These are phyloP conservation scores for Gossypium turneri DNA, from an alignment of 345 rosid genomes.

Conservation along the genomic window DNA sequence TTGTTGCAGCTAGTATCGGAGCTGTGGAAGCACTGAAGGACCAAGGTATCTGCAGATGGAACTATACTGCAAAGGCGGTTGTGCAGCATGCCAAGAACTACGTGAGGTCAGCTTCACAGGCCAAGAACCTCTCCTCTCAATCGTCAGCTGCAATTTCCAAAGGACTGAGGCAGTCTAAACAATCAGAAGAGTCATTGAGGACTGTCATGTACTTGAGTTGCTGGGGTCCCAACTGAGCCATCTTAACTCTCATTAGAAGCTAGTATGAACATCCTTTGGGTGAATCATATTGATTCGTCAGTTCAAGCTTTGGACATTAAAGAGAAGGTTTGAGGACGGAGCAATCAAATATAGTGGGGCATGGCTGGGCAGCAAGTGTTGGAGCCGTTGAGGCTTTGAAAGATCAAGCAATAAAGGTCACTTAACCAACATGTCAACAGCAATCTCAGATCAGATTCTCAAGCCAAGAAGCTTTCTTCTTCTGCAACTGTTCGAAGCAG, in stretches of 20 bases:
- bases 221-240: slow-evolving; percentile 40
- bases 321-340: no score
- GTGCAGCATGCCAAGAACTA: slow-evolving; percentile 44
- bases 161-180: slow-evolving; percentile 1
- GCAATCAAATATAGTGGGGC: slow-evolving; percentile 33
- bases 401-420: slow-evolving; percentile 40
- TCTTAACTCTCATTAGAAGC: no score
- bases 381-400: slow-evolving; percentile 61
- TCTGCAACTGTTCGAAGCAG: slow-evolving; percentile 19
- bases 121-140: slow-evolving; percentile 41
- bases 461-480: slow-evolving; percentile 36
- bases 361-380: slow-evolving; percentile 43
- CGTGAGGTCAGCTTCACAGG: slow-evolving; percentile 35
- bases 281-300: background rate
- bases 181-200: slow-evolving; percentile 42
- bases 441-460: slow-evolving; percentile 33
- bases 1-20: slow-evolving; percentile 44
- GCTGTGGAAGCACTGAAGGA: slow-evolving; percentile 63
- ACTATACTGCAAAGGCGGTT: slow-evolving; percentile 33
- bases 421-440: slow-evolving; percentile 42
- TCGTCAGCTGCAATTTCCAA: slow-evolving; percentile 23
- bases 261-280: background rate
- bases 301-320: no score
- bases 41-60: slow-evolving; percentile 61
- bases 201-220: slow-evolving; percentile 50